phyloP scores from a whole-genome alignment of 805 yeast genomes.

The Schwanniomyces yamadae region DNA sequence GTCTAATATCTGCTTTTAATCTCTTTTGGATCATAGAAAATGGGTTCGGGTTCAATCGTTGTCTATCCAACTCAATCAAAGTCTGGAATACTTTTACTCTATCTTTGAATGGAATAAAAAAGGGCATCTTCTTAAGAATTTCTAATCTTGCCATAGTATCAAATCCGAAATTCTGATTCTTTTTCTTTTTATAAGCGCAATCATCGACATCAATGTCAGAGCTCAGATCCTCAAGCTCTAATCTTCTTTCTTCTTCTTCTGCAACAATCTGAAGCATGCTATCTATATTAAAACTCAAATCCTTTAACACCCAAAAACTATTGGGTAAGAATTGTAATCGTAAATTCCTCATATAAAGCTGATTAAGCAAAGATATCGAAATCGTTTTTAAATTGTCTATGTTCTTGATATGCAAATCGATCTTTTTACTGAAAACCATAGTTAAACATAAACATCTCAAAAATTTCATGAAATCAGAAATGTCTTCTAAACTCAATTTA shows the following conservation, averaged over 20 bases:
- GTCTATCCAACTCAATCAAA: conserved; percentile 56
- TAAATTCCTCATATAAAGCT: conserved; percentile 64
- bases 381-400: conserved; percentile 24
- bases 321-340: conserved; percentile 51
- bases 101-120: conserved; percentile 70
- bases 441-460: conserved; percentile 51
- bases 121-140: conserved; percentile 67
- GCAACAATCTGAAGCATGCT: conserved; percentile 36
- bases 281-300: conserved; percentile 31
- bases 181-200: not conserved
- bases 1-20: conserved; percentile 54
- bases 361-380: conserved; percentile 57
- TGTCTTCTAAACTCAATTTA: conserved; percentile 39
- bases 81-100: conserved; percentile 73
- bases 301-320: conserved; percentile 53
- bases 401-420: conserved; percentile 7
- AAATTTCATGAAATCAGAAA: conserved; percentile 43
- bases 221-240: conserved; percentile 13
- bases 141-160: conserved; percentile 36
- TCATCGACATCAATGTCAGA: conserved; percentile 12
- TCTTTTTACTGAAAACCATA: conserved; percentile 39
- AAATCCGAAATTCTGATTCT: conserved; percentile 2
- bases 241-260: conserved; percentile 41
- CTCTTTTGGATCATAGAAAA: conserved; percentile 19
- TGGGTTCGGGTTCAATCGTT: conserved; percentile 14